These are phyloP conservation scores for Nakaseomyces nivariensis DNA, from an alignment of 1,139 yeast species.

Conservation along the genomic window DNA sequence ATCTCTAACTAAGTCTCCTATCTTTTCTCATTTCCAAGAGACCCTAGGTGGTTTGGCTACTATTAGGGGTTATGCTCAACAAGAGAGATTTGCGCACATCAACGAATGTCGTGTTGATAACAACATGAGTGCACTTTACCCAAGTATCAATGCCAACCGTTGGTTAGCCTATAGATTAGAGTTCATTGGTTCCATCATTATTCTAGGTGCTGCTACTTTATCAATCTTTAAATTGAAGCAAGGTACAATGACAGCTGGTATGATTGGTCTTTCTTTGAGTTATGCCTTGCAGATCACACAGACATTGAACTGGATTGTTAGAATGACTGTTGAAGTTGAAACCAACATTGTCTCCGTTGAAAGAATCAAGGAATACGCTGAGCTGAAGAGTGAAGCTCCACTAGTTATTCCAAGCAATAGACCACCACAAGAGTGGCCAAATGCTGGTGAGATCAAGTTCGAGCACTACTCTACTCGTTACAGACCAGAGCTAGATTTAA, in stretches of 20 bases:
- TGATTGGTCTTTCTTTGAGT: slow-evolving; percentile 86
- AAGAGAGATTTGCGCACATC: slow-evolving; percentile 57
- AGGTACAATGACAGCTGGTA: slow-evolving; percentile 73
- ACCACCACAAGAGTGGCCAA: slow-evolving; percentile 72
- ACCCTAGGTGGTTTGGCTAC: slow-evolving; percentile 83
- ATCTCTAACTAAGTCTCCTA: slow-evolving; percentile 86
- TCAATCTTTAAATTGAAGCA: slow-evolving; percentile 58
- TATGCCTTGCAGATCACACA: slow-evolving; percentile 90
- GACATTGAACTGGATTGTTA: slow-evolving; percentile 89
- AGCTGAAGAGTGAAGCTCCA: slow-evolving; percentile 73
- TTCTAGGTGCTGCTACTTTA: slow-evolving; percentile 76
- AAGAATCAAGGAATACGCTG: slow-evolving; percentile 80
- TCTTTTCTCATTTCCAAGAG: slow-evolving; percentile 95
- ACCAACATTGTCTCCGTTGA: slow-evolving; percentile 95
- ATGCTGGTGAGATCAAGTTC: slow-evolving; percentile 60
- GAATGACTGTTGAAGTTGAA: slow-evolving; percentile 97
- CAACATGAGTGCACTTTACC: slow-evolving; percentile 87
- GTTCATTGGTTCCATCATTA: slow-evolving; percentile 78
- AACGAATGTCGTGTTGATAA: slow-evolving; percentile 73
- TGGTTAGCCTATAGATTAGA: slow-evolving; percentile 95
- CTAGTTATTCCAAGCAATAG: slow-evolving; percentile 56
- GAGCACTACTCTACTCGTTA: slow-evolving; percentile 73
- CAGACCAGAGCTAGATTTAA: slow-evolving; percentile 74
- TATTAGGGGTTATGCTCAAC: slow-evolving; percentile 80
- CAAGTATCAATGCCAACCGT: slow-evolving; percentile 87